Conservation (phyloP, 257 asterid genomes). For the Jacaranda mimosifolia region DNA sequence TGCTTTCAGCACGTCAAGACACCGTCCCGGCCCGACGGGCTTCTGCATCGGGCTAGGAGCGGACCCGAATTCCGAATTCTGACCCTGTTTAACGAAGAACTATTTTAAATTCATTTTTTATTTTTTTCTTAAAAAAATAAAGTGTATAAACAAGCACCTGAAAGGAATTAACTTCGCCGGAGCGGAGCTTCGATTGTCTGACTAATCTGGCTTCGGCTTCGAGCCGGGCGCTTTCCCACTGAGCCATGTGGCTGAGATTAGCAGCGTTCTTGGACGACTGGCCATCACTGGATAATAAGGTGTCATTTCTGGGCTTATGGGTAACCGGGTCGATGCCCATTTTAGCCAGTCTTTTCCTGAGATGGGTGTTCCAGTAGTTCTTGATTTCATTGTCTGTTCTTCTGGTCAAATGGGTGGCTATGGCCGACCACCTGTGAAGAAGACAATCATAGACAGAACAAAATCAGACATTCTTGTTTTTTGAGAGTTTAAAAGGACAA, state of each 20-base stretch:
- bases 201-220: constrained; percentile 80
- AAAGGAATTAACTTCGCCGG: constrained; percentile 33
- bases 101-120: too few species aligned
- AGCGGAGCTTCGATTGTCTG: constrained; percentile 60
- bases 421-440: constrained; percentile 77
- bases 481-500: too few species aligned
- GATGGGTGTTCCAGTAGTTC: too few species aligned
- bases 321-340: constrained; percentile 81
- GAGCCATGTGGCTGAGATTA: constrained; percentile 86
- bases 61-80: constrained; percentile 40
- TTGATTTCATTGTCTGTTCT: too few species aligned
- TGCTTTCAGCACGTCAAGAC: constrained; percentile 53
- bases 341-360: constrained; percentile 49
- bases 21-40: constrained; percentile 35
- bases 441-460: constrained; percentile 24
- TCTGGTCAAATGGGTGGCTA: constrained; percentile 73
- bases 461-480: too few species aligned
- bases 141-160: neutral
- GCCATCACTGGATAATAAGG: constrained; percentile 46
- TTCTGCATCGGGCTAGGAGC: constrained; percentile 42
- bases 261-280: constrained; percentile 59
- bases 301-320: constrained; percentile 70
- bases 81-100: neutral
- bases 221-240: constrained; percentile 83
- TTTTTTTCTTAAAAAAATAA: too few species aligned